phyloP scores from a whole-genome alignment of 345 rosid species.

The Eucalyptus curtisii region DNA sequence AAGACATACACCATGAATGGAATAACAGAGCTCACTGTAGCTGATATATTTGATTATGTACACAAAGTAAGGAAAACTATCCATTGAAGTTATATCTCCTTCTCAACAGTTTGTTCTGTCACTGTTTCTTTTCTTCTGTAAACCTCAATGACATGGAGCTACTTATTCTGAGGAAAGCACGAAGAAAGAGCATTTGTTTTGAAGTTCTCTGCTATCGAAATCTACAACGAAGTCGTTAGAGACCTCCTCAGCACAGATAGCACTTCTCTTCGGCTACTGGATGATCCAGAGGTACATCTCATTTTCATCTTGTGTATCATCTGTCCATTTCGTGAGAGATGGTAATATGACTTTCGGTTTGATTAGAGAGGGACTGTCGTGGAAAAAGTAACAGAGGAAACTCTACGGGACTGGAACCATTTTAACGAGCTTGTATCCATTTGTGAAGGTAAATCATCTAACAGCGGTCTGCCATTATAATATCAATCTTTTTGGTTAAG shows the following conservation, averaged over 20 bases:
- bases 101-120: not conserved
- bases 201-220: conserved; percentile 95
- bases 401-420: conserved; percentile 77
- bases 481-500: not conserved
- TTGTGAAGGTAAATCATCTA: conserved; percentile 65
- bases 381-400: conserved; percentile 79
- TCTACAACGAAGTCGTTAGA: conserved; percentile 87
- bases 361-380: conserved; percentile 76
- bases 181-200: conserved; percentile 89
- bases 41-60: conserved; percentile 86
- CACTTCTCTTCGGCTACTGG: conserved; percentile 76
- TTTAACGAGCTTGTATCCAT: conserved; percentile 72
- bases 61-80: conserved; percentile 38
- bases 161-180: conserved; percentile 35
- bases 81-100: not conserved
- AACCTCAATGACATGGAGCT: not conserved
- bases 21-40: conserved; percentile 73
- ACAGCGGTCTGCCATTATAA: not conserved
- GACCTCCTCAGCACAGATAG: conserved; percentile 72
- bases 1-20: conserved; percentile 98
- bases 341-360: conserved; percentile 5
- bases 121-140: not conserved
- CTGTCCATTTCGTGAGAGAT: not conserved
- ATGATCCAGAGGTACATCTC: conserved; percentile 79
- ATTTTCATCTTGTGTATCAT: not conserved